Evolutionary conservation across 441 rosid species (phyloP), one percentile per base, ranked within the genome.

Genomic region (Euphorbia schlechtendalii): DNA sequence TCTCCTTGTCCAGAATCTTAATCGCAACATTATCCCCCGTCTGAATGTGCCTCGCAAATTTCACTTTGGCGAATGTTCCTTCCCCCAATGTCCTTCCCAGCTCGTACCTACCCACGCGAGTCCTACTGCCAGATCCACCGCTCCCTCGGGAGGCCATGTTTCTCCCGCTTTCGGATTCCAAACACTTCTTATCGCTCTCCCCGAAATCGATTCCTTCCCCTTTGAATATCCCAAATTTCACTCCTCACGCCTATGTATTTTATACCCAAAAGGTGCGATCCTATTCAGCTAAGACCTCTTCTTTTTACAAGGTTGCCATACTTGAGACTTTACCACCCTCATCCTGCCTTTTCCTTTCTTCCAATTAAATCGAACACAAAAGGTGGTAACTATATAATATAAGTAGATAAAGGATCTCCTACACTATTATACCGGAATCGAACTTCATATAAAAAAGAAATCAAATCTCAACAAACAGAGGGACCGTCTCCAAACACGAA

Each of bases 241-340:
- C 36, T 7, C 63, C 14, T 17, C 2, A 36, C 12, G 40, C 12
- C 28, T 2, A 32, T n/a, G n/a, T n/a, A n/a, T n/a, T n/a, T n/a
- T n/a, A n/a, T n/a, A n/a, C n/a, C n/a, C n/a, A n/a, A n/a, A n/a
- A n/a, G n/a, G n/a, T n/a, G n/a, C n/a, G n/a, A n/a, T n/a, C n/a
- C n/a, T n/a, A n/a, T n/a, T n/a, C n/a, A n/a, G n/a, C n/a, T n/a
- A 89, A 43, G 69, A 80, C 63, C 98, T 80, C 92, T 94, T 91
- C 94, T 91, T 94, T 74, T 94, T 89, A 78, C 98, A 91, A 10
- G 99, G 98, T 71, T 94, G 99, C 99, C 99, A 94, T 0, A 94
- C 91, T 80, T 83, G 96, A 48, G 98, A 91, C 89, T 94, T 94
- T 15, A 73, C 79, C 40, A 89, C 80, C 62, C 85, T 87, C 93